phyloP scores from a whole-genome alignment of 768 basidiomycete genomes.

The Trametes cubensis region DNA sequence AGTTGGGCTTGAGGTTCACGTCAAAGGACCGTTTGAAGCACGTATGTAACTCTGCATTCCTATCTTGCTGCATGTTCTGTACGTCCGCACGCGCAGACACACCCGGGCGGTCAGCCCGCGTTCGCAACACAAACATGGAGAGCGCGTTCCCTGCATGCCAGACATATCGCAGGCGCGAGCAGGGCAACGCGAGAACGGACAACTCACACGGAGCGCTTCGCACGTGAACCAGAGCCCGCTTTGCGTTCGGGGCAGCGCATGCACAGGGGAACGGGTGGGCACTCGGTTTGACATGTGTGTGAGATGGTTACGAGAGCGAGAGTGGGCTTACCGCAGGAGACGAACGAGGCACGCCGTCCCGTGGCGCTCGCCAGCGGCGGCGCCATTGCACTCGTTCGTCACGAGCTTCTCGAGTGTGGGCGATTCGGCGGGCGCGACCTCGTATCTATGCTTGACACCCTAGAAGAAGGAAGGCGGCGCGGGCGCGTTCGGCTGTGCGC shows the following conservation, averaged over 20 bases:
- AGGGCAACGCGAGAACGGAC: not conserved
- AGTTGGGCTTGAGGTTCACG: slow-evolving; percentile 64
- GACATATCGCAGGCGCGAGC: slow-evolving; percentile 2
- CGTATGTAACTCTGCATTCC: slow-evolving; percentile 54
- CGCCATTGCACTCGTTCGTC: slow-evolving; percentile 45
- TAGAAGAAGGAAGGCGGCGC: slow-evolving; percentile 31
- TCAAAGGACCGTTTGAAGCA: slow-evolving; percentile 78
- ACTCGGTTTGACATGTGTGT: slow-evolving; percentile 21
- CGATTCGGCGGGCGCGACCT: slow-evolving; percentile 46
- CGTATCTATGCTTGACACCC: slow-evolving; percentile 67
- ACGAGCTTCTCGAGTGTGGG: slow-evolving; percentile 66
- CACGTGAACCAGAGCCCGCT: slow-evolving; percentile 74
- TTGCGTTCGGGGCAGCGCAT: slow-evolving; percentile 13
- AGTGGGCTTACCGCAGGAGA: slow-evolving; percentile 57
- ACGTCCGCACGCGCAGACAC: not conserved
- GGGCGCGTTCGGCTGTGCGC: not conserved
- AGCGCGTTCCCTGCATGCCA: slow-evolving; percentile 9
- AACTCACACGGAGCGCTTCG: slow-evolving; percentile 49
- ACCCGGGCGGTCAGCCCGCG: not conserved
- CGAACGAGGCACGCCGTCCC: slow-evolving; percentile 67
- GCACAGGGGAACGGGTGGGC: slow-evolving; percentile 14
- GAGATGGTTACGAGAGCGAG: slow-evolving; percentile 20
- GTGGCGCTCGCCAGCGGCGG: slow-evolving; percentile 38
- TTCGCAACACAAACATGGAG: not conserved
- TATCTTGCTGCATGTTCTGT: slow-evolving; percentile 64